Conservation (phyloP, 306 rosid species). For the Prunus mume region DNA sequence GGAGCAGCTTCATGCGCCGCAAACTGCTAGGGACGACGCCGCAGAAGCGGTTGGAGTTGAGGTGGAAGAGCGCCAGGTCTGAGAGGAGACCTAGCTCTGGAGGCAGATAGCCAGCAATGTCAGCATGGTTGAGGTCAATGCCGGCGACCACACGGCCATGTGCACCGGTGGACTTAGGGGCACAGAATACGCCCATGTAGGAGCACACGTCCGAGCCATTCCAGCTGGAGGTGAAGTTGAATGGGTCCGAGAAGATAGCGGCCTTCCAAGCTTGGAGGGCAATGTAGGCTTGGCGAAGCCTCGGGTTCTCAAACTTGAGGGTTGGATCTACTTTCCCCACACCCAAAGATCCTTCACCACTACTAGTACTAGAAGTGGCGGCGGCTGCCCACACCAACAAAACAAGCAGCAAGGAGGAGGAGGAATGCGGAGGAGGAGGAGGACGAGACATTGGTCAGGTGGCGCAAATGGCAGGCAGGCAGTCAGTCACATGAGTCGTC, state of each 20-base stretch:
- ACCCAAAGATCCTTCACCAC: not conserved
- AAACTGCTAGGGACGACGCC: slow-evolving; percentile 24
- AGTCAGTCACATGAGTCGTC: slow-evolving; percentile 1
- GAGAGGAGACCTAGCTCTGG: slow-evolving; percentile 27
- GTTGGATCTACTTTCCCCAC: slow-evolving; percentile 12
- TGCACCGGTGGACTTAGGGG: not conserved
- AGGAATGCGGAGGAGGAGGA: not conserved
- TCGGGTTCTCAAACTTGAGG: slow-evolving; percentile 21
- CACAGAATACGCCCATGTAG: slow-evolving; percentile 26
- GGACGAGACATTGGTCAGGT: slow-evolving; percentile 13
- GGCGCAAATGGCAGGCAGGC: slow-evolving; percentile 1
- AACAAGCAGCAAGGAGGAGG: not conserved
- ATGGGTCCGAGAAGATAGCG: slow-evolving; percentile 30
- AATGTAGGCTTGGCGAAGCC: slow-evolving; percentile 23
- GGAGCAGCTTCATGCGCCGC: slow-evolving; percentile 19
- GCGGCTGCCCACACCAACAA: not conserved
- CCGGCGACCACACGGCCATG: slow-evolving; percentile 21
- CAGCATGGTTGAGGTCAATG: slow-evolving; percentile 31
- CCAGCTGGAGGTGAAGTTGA: slow-evolving; percentile 32
- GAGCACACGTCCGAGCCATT: slow-evolving; percentile 26
- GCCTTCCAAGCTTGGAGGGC: slow-evolving; percentile 33
- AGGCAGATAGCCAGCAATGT: slow-evolving; percentile 30
- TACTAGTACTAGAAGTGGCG: not conserved
- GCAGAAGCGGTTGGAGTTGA: slow-evolving; percentile 33
- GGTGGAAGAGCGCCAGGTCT: slow-evolving; percentile 29